Base-by-base conservation (phyloP, 2,329 filamentous ascomycete species). In the Colletotrichum higginsianum region DNA sequence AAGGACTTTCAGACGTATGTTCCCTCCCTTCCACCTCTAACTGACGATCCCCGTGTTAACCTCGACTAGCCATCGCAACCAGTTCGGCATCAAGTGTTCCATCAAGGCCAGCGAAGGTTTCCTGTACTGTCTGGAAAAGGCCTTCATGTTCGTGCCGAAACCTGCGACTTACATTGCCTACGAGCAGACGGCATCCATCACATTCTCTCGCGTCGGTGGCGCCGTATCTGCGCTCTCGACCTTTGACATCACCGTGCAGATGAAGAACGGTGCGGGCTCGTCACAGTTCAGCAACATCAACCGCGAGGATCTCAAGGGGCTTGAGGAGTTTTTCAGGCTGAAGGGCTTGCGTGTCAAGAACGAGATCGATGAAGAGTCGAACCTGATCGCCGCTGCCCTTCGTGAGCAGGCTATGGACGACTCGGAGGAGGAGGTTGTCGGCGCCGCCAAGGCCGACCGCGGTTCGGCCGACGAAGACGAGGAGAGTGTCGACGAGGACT, bases 231-330 rank as follows among this genome's bases (percentile, higher is more conserved):
- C 96, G 61, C 93, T 96, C 75, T 94, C 96, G 69, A 99, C 96
- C 2, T 99, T 99, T 79, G 96, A 99, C 81, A 98, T 99, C 77
- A 96, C 95, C 0, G 94, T 99, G 70, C 92, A 92, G 66, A 89
- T 98, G 86, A 98, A 98, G 87, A 90, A 87, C 76, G 94, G 93
- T n/a, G 88, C 90, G 63, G 93, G 93, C 68, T 95, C 97, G 78
- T 94, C 95, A 77, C 95, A 98, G 79, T 99, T 99, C 86, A 98
- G 95, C 84, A 99, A 99, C 86, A 99, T 99, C 82, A 99, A 98
- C 81, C 93, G 96, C 77, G 96, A 99, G 85, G 96, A 99, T 81
- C 94, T 98, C 82, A 94, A 96, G 84, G 94, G 94, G 8, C 89
- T 99, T n/a, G 96, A 99, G 82, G 92, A 93, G 76, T 99, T 99